These are phyloP conservation scores for Viola odorata DNA, from an alignment of 345 rosid species.

Conservation along the genomic window DNA sequence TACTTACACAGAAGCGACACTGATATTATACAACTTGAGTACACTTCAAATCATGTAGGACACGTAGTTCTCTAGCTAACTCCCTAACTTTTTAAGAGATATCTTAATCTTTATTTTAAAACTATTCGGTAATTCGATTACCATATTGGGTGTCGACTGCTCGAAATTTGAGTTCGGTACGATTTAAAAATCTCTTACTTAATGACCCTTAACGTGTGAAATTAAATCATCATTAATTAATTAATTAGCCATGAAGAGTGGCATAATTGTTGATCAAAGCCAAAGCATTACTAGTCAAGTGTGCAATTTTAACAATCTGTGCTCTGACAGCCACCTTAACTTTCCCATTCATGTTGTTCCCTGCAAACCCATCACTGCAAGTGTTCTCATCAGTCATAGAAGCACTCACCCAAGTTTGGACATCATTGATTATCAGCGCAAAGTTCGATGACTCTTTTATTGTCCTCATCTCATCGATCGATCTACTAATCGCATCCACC, in stretches of 20 bases:
- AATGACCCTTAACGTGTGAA: no score
- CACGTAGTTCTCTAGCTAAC: no score
- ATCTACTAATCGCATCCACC: conserved; percentile 48
- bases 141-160: no score
- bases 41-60: no score
- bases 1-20: no score
- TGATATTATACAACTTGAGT: no score
- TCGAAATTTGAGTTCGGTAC: no score
- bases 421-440: conserved; percentile 35
- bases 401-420: conserved; percentile 80
- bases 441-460: conserved; percentile 25
- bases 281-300: conserved; percentile 69
- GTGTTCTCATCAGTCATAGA: conserved; percentile 67
- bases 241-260: conserved; percentile 36
- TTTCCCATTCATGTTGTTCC: conserved; percentile 21
- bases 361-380: conserved; percentile 63
- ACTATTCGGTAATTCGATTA: no score
- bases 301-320: conserved; percentile 40
- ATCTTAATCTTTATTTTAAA: no score
- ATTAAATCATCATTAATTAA: not conserved
- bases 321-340: conserved; percentile 26
- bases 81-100: no score
- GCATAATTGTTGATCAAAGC: conserved; percentile 63
- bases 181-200: no score
- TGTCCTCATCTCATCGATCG: conserved; percentile 48